Percentiles rank a stretch among this genome's conserved stretches.
These are phyloP conservation scores for Seiridium unicorne DNA, from an alignment of 2,329 filamentous ascomycete genomes.

Conservation along the genomic window DNA sequence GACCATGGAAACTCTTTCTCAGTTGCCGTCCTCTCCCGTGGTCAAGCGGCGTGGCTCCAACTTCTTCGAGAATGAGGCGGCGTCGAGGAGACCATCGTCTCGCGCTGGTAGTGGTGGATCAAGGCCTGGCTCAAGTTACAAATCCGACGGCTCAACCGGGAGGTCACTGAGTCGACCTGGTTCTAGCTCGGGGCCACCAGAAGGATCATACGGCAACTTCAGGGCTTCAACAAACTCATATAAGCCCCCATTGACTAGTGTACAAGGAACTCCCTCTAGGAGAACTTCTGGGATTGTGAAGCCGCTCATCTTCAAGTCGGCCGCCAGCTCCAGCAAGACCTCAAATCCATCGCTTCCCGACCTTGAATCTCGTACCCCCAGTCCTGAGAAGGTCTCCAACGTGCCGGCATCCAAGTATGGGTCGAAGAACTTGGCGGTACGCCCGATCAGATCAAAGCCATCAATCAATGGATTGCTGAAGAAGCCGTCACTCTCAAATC, in stretches of 20 bases:
- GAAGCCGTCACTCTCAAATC: slow-evolving; percentile 50
- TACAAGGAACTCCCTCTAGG: slow-evolving; percentile 42
- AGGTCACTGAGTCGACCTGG: slow-evolving; percentile 53
- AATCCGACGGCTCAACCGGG: slow-evolving; percentile 55
- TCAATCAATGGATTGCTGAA: slow-evolving; percentile 53
- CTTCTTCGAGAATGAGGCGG: slow-evolving; percentile 67
- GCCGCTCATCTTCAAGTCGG: slow-evolving; percentile 28
- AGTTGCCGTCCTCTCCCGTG: slow-evolving; percentile 75
- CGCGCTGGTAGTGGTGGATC: slow-evolving; percentile 44
- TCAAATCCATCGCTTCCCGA: slow-evolving; percentile 28
- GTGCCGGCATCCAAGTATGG: slow-evolving; percentile 35
- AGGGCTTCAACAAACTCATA: slow-evolving; percentile 43
- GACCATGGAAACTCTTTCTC: slow-evolving; percentile 80
- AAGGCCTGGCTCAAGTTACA: slow-evolving; percentile 59
- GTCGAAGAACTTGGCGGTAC: slow-evolving; percentile 45
- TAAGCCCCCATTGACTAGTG: slow-evolving; percentile 39
- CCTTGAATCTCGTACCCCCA: slow-evolving; percentile 31
- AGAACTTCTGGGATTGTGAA: slow-evolving; percentile 32
- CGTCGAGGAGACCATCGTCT: slow-evolving; percentile 54
- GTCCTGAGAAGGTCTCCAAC: slow-evolving; percentile 33
- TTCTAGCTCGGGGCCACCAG: slow-evolving; percentile 51
- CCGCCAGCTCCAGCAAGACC: slow-evolving; percentile 17
- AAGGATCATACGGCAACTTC: slow-evolving; percentile 35
- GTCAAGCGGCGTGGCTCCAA: slow-evolving; percentile 64
- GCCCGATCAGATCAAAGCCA: slow-evolving; percentile 47